These are phyloP conservation scores for Rubroboletus satanas DNA, from an alignment of 768 basidiomycete genomes.

Conservation along the genomic window DNA sequence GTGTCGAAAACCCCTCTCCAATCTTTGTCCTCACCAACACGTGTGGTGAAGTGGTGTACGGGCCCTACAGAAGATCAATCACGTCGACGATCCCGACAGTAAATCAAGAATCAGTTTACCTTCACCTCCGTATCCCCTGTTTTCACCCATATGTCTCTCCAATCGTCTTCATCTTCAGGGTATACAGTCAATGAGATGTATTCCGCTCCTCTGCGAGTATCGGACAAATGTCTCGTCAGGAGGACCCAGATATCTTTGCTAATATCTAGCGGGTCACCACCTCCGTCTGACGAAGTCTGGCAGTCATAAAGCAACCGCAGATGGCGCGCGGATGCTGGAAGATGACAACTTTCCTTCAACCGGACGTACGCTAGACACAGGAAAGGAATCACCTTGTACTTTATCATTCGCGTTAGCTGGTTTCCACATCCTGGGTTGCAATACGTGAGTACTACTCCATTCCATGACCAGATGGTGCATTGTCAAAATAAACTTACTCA, in stretches of 20 bases:
- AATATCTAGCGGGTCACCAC: constrained; percentile 1
- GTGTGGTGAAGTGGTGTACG: constrained; percentile 46
- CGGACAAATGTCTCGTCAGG: constrained; percentile 68
- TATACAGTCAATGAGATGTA: constrained; percentile 57
- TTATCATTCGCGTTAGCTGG: constrained; percentile 38
- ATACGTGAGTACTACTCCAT: neutral
- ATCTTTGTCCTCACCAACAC: constrained; percentile 30
- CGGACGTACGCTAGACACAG: neutral
- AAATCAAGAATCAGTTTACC: constrained; percentile 25
- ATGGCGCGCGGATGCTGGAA: constrained; percentile 37
- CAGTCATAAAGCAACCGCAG: constrained; percentile 39
- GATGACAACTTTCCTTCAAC: neutral
- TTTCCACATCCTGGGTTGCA: constrained; percentile 36
- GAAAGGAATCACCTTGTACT: constrained; percentile 32
- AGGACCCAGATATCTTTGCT: constrained; percentile 71
- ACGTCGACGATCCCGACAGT: neutral
- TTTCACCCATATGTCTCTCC: constrained; percentile 24
- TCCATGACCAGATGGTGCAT: neutral
- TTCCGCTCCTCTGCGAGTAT: constrained; percentile 57
- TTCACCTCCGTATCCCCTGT: constrained; percentile 34
- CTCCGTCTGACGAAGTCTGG: neutral
- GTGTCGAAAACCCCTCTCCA: constrained; percentile 24
- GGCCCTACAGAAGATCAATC: constrained; percentile 28
- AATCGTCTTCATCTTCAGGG: constrained; percentile 42
- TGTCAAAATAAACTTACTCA: constrained; percentile 45